Conservation (phyloP, 192 early-diverging fungal genomes). For the Podila epigama region DNA sequence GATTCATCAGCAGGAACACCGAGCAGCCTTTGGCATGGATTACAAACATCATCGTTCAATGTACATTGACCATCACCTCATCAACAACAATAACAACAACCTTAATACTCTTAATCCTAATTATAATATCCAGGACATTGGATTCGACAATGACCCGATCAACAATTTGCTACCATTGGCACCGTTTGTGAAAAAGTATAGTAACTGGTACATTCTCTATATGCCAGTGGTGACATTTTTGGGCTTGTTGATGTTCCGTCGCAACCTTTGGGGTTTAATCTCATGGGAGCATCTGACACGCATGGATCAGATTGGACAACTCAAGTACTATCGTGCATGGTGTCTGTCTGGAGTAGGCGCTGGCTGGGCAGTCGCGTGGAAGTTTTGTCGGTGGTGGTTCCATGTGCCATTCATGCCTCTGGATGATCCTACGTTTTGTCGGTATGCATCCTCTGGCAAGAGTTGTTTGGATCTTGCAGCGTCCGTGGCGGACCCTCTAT, state of each 20-base stretch:
- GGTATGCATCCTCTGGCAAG: constrained; percentile 36
- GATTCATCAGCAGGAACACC: constrained; percentile 43
- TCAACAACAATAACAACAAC: not conserved
- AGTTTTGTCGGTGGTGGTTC: constrained; percentile 47
- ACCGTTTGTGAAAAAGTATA: constrained; percentile 54
- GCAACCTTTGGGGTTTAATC: constrained; percentile 64
- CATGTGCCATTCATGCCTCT: constrained; percentile 45
- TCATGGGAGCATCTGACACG: constrained; percentile 59
- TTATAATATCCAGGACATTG: not conserved
- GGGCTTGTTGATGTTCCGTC: constrained; percentile 52
- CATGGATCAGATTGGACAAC: constrained; percentile 52
- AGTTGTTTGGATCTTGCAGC: constrained; percentile 27
- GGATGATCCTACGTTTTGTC: constrained; percentile 45
- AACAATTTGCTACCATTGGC: constrained; percentile 33
- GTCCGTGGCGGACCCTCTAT: constrained; percentile 2
- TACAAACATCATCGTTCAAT: not conserved
- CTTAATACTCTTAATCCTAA: not conserved
- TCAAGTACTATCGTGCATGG: constrained; percentile 58
- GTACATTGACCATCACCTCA: not conserved
- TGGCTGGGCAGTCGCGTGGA: constrained; percentile 57
- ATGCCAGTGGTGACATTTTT: constrained; percentile 56
- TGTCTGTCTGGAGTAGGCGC: constrained; percentile 57
- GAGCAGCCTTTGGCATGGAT: constrained; percentile 30
- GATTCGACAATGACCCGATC: constrained; percentile 15
- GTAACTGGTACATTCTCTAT: constrained; percentile 48